phyloP scores from a whole-genome alignment of 805 yeast species.

The Diddensiella transvaalensis region DNA sequence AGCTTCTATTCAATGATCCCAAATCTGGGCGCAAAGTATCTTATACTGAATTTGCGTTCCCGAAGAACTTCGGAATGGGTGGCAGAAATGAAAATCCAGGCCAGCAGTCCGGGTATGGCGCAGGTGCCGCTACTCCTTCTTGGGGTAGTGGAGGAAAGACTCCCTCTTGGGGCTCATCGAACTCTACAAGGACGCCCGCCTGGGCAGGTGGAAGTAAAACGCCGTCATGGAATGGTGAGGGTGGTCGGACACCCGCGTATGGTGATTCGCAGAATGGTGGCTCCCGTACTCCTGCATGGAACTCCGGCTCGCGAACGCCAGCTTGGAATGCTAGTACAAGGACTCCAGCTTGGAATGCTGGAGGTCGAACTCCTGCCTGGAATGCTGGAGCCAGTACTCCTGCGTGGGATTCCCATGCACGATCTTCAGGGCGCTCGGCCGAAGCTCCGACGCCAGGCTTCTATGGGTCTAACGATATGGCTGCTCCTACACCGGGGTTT shows the following conservation, averaged over 20 bases:
- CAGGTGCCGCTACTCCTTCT: neutral
- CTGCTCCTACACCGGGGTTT: conserved; percentile 36
- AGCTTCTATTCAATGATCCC: conserved; percentile 68
- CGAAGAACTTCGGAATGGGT: conserved; percentile 34
- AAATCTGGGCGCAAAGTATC: conserved; percentile 41
- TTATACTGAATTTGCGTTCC: conserved; percentile 27
- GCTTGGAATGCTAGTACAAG: conserved; percentile 41
- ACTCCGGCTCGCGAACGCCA: conserved; percentile 42
- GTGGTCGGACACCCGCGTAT: conserved; percentile 39
- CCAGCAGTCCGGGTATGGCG: conserved; percentile 1
- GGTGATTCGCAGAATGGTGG: conserved; percentile 35
- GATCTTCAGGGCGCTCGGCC: conserved; percentile 23
- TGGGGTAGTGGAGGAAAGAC: conserved; percentile 28
- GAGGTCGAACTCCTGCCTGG: conserved; percentile 44
- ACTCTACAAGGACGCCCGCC: conserved; percentile 41
- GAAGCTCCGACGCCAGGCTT: conserved; percentile 24
- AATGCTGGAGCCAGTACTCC: conserved; percentile 42
- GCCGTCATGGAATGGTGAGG: conserved; percentile 49
- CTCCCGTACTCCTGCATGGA: conserved; percentile 54
- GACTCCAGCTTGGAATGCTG: conserved; percentile 37
- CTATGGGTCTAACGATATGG: conserved; percentile 30
- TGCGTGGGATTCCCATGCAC: conserved; percentile 39
- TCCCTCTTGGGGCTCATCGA: conserved; percentile 34
- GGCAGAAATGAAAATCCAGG: conserved; percentile 13
- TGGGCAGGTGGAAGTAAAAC: conserved; percentile 41